Base-by-base conservation (phyloP, 2,329 filamentous ascomycete species). In the Fusarium burgessii region DNA sequence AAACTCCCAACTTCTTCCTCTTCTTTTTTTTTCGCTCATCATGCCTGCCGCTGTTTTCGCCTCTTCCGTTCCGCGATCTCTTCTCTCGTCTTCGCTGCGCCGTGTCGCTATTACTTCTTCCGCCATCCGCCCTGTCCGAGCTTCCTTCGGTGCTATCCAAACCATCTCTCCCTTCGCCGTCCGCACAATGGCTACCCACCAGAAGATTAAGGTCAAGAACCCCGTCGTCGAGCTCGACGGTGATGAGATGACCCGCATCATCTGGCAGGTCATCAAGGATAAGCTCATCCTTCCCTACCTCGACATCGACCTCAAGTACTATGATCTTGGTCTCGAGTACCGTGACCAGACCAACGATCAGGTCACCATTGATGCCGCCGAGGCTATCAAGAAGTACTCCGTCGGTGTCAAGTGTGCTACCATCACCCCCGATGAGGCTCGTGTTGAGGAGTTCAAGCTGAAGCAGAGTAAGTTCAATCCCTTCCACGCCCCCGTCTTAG, bases 151-250 rank as follows among this genome's bases (percentile, higher is more conserved):
- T 68, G 79, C 80, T 64, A 70, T 79, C 58, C 79, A 82, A 68
- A 81, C 80, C 43, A 74, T 77, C 52, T 80, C 93, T 0, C 91
- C 97, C 17, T 81, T 83, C 79, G 86, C 82, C 75, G 91, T 97
- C n/a, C 81, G 82, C 80, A 86, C 82, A 77, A 90, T 91, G 88
- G 85, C 87, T 62, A 82, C 87, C 74, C 52, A 51, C 65, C 86
- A 89, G 79, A 99, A 98, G 92, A 98, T 98, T 89, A 96, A 97
- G 90, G 96, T 99, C 87, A 95, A 97, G 91, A 98, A 97, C 85
- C 96, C 96, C 74, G 91, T 99, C 81, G 96, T 99, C 82, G 96
- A 98, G 87, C 90, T 98, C 78, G 95, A 98, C 82, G 95, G 95
- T 79, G 90, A 92, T 78, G 90, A 94, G 91, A 98, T 98, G 96